Base-by-base conservation (phyloP, 2,329 filamentous ascomycete genomes). In the Dothiorella sarmentorum region DNA sequence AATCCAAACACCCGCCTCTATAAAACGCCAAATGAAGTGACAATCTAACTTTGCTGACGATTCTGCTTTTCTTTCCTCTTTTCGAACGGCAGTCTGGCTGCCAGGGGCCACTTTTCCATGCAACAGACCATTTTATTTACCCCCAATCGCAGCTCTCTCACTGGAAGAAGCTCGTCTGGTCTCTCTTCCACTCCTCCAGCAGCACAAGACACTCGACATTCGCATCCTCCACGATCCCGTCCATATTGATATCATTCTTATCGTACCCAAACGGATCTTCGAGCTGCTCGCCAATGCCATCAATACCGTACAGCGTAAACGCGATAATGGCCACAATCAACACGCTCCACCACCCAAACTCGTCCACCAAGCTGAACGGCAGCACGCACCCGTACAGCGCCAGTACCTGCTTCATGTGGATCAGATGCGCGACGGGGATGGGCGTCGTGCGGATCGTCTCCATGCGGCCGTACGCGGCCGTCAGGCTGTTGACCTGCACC, bases 241-340 rank as follows among this genome's bases (percentile, higher is more conserved):
- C 84, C 79, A 87, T 85, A 66, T 86, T 86, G 70, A 87, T 87
- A 66, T 87, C 84, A 59, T 85, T 86, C 65, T 80, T 78, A 63
- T 85, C 84, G 58, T 84, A 84, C 2, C 85, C 85, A 67, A 87
- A 87, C 1, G 85, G 85, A 66, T 87, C 85, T 66, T 87, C 85
- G 1, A 87, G 73, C 68, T 86, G 84, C 3, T 78, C 79, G 10
- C 83, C 84, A 57, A 86, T 87, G 1, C 82, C 84, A 61, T 85
- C 82, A 24, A 85, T 85, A 0, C 83, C 83, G 61, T 87, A 87
- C 2, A 87, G 72, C 0, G 85, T 86, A 64, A 87, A 87, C 3
- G 80, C 79, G 4, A 87, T 79, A 11, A 87, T 77, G 1, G 78
- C 78, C 0, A 84, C 81, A 26, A 87, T 79, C 1, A 81, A 78